Base-by-base conservation (phyloP, 345 rosid species). In the Schrenkiella parvula region DNA sequence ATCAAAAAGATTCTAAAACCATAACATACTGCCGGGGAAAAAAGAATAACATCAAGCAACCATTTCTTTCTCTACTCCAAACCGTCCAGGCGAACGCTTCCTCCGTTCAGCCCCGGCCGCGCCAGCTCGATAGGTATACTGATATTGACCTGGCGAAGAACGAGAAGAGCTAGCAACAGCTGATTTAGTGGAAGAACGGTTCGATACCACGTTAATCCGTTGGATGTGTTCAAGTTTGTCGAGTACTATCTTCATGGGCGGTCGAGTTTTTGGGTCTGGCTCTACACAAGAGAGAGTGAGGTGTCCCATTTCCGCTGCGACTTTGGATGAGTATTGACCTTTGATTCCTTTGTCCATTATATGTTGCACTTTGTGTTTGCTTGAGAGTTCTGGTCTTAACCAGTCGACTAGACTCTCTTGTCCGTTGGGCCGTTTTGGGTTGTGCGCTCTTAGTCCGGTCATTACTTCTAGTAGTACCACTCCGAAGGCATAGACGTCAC, bases 401-500 rank as follows among this genome's bases (percentile, higher is more conserved):
- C 88, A 90, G 0, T 84, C 86, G 7, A 90, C 82, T 68, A 92
- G 70, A 34, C 43, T 87, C 41, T 73, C 77, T 75, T 85, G 50
- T 1, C 74, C 72, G 0, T 43, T 38, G 0, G 91, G 93, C 26
- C 90, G 75, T 23, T 66, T 84, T 1, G 72, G 2, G 78, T 90
- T 85, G 7, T 79, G 70, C 0, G 87, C 90, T 59, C 35, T 78
- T 6, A 59, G 73, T 0, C 98, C 98, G 3, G 95, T 87, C 70
- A 92, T 31, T 70, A 90, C 42, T 62, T 92, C 95, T 7, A 92
- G 79, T 12, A 92, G 29, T 2, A 92, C 96, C 0, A 88, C 95
- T 0, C 96, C 93, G 0, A 92, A 92, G 0, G 90, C 90, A 17
- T 87, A 88, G 2, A 88, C 96, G 2, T 89, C 96, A 48, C 95